Evolutionary conservation across 805 yeast genomes (phyloP), one percentile per base, ranked within the genome.

Genomic region (Tetrapisispora nanseiensis): DNA sequence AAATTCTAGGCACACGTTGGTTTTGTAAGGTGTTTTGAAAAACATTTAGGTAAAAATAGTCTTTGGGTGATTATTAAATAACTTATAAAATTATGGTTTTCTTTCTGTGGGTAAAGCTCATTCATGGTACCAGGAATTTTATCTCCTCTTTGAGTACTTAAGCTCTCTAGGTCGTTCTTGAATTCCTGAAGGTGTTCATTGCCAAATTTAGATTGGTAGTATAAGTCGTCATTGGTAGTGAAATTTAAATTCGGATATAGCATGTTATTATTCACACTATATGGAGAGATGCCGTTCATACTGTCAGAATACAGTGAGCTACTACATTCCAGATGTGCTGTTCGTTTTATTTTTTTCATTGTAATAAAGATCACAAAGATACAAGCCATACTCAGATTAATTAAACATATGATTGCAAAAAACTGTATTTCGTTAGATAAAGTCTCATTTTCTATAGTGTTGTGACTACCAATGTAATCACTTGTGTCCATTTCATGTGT

Each of bases 181-280:
- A 11, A 15, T 21, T 21, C 5, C 24, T 33, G 34, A 18, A 33
- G 26, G n/a, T 33, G 18, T 11, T 30, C 27, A 3, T 24, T 27
- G 15, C 30, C 43, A 12, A 39, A 20, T 24, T 35, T 35, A 21
- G 41, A 35, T 18, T 39, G 32, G 32, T 43, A 43, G 16, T 32
- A 26, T 12, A 21, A 16, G 9, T 38, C 33, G 26, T 39, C 33
- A 8, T 40, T 36, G 10, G 33, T 34, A 11, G 36, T 38, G 12
- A 34, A 35, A 15, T 40, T 35, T 3, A 39, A 18, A 13, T 39
- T 33, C 6, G 46, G 46, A 20, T 43, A 43, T 9, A 43, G 34
- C 16, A 27, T 39, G 7, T 16, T 24, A 19, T 43, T 39, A 35
- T 40, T 33, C 11, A 43, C 18, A 22, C 22, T 27, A 4, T 27